phyloP scores from a whole-genome alignment of 2,329 filamentous ascomycete genomes.

The Ceratocystis diversiconidia region DNA sequence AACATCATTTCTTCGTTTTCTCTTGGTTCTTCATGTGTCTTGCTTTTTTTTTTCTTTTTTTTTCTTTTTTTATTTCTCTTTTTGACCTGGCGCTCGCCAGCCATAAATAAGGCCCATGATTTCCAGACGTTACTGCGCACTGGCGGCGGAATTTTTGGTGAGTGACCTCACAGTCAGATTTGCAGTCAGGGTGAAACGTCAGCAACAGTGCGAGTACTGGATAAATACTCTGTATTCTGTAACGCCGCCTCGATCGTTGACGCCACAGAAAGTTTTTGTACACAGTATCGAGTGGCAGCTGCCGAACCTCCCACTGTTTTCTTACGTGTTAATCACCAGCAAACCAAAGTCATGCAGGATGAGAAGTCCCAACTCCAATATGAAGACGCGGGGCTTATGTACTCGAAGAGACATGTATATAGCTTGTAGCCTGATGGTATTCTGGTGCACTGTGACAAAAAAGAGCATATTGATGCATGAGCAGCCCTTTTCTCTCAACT shows the following conservation, averaged over 20 bases:
- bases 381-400: neutral
- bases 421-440: neutral
- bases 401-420: neutral
- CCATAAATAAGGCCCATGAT: neutral
- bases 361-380: neutral
- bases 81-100: neutral
- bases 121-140: neutral
- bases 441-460: neutral
- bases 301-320: neutral
- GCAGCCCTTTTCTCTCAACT: neutral
- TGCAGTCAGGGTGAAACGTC: slow-evolving; percentile 1
- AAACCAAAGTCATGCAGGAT: neutral
- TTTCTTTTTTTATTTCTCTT: neutral
- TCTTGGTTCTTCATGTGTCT: neutral
- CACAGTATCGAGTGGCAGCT: neutral
- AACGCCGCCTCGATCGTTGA: neutral
- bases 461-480: neutral
- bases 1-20: neutral
- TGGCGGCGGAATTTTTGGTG: neutral
- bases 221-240: neutral
- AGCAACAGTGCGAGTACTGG: neutral
- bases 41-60: neutral
- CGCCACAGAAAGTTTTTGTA: neutral
- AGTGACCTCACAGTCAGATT: neutral
- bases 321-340: neutral